These are phyloP conservation scores for Selenicereus undatus DNA, from an alignment of 148 eudicot genomes.

Conservation along the genomic window DNA sequence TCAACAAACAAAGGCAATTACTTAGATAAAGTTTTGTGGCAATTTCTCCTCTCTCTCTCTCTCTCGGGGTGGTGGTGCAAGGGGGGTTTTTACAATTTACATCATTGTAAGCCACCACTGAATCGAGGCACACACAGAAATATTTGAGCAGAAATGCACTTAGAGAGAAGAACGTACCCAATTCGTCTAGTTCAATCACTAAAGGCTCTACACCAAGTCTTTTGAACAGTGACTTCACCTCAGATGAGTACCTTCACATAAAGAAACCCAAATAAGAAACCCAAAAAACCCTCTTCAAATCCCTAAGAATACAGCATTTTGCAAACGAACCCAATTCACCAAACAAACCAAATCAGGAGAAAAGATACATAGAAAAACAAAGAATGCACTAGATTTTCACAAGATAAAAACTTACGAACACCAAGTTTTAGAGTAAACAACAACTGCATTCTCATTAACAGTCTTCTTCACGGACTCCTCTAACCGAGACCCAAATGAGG, in stretches of 20 bases:
- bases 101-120: not conserved
- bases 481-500: constrained; percentile 66
- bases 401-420: constrained; percentile 53
- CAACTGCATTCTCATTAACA: constrained; percentile 68
- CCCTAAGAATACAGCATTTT: not conserved
- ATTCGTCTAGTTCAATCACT: constrained; percentile 81
- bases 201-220: constrained; percentile 70
- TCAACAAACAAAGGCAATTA: not conserved
- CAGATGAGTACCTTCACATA: constrained; percentile 66
- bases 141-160: not conserved
- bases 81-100: not conserved
- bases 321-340: constrained; percentile 2
- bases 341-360: not conserved
- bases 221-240: constrained; percentile 81
- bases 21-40: not conserved
- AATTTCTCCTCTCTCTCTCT: not conserved
- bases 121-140: not conserved
- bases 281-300: constrained; percentile 29
- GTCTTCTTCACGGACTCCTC: constrained; percentile 80
- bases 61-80: not conserved
- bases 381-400: not conserved
- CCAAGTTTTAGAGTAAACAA: constrained; percentile 90
- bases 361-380: constrained; percentile 15
- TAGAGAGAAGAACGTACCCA: constrained; percentile 48
- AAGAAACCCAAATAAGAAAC: not conserved